Evolutionary conservation across 2,329 filamentous ascomycete genomes (phyloP).

Genomic region (Alternaria conjuncta): DNA sequence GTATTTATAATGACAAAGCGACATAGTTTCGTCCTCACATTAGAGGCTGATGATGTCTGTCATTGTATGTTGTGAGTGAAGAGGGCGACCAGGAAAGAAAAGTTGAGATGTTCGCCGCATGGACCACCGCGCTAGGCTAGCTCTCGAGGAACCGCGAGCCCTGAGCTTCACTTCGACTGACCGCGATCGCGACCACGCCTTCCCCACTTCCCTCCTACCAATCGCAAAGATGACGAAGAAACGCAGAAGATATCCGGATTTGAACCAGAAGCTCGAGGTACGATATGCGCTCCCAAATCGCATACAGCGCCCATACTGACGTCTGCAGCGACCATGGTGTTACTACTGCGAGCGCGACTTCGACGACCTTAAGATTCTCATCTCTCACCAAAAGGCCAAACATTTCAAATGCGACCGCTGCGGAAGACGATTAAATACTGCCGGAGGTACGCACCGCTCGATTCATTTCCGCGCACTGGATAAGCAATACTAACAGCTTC

Average conservation of each 20-base stretch:
- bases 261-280: conserved; percentile 80
- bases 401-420: conserved; percentile 98
- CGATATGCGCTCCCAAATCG: background rate
- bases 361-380: conserved; percentile 94
- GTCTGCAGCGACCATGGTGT: conserved; percentile 77
- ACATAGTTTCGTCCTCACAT: background rate
- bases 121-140: conserved; percentile 24
- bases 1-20: background rate
- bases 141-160: conserved; percentile 22
- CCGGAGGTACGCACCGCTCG: conserved; percentile 71
- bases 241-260: conserved; percentile 82
- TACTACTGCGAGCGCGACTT: conserved; percentile 99
- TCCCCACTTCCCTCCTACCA: background rate
- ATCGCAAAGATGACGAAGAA: conserved; percentile 66
- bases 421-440: conserved; percentile 86
- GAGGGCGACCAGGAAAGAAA: conserved; percentile 23
- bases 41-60: conserved; percentile 1
- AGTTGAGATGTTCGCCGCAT: conserved; percentile 15
- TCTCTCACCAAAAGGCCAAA: conserved; percentile 98
- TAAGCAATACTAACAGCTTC: conserved; percentile 16
- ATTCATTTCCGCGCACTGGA: background rate
- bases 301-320: background rate
- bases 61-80: conserved; percentile 7
- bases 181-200: conserved; percentile 7
- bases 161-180: conserved; percentile 21